phyloP scores from a whole-genome alignment of 1,139 yeast species.

The Hemisphaericaspora lyxosophila region DNA sequence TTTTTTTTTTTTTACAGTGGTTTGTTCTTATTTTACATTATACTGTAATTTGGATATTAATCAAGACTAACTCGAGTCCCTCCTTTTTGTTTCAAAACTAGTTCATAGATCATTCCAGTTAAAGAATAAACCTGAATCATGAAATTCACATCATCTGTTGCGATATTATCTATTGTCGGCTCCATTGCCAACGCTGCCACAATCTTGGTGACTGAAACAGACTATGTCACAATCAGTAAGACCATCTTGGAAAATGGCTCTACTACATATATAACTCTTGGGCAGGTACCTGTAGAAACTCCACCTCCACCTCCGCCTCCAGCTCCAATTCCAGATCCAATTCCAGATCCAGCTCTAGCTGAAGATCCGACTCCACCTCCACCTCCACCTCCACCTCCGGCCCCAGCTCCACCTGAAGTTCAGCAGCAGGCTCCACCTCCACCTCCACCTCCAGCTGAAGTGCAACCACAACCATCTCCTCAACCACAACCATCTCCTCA shows the following conservation, averaged over 20 bases:
- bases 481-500: slow-evolving; percentile 3
- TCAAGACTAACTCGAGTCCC: not conserved
- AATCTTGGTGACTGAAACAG: slow-evolving; percentile 23
- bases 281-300: not conserved
- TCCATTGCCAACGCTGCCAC: slow-evolving; percentile 20
- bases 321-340: slow-evolving; percentile 3
- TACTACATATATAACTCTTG: not conserved
- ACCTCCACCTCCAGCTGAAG: not conserved
- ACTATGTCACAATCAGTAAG: slow-evolving; percentile 21
- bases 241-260: slow-evolving; percentile 1
- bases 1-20: not conserved
- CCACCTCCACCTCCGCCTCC: slow-evolving; percentile 5
- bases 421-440: slow-evolving; percentile 6
- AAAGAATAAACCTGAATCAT: not conserved
- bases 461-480: slow-evolving; percentile 6
- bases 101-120: too few relatives aligned
- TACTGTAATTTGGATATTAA: not conserved
- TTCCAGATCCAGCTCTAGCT: slow-evolving; percentile 2
- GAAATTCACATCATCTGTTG: not conserved
- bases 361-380: not conserved
- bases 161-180: slow-evolving; percentile 5
- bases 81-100: not conserved
- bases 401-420: slow-evolving; percentile 6
- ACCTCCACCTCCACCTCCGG: not conserved
- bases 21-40: not conserved